phyloP scores from a whole-genome alignment of 1,284 basidiomycete genomes.

The Boletus sp. region DNA sequence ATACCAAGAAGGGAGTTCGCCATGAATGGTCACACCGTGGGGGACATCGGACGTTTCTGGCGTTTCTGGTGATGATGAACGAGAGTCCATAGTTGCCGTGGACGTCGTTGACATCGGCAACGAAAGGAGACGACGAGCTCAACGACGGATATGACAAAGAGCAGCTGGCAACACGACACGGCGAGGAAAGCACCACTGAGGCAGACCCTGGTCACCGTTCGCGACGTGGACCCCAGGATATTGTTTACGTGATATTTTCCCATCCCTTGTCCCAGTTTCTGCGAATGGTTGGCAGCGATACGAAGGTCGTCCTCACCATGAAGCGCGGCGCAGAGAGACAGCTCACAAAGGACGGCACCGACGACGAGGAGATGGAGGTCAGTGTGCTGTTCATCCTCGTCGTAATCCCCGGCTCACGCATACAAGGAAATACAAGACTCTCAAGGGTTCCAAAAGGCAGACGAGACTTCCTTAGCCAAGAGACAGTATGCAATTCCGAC shows the following conservation, averaged over 20 bases:
- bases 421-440: slow-evolving; percentile 41
- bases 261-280: slow-evolving; percentile 3
- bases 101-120: slow-evolving; percentile 51
- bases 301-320: slow-evolving; percentile 39
- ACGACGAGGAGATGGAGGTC: slow-evolving; percentile 38
- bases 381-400: slow-evolving; percentile 8
- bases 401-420: slow-evolving; percentile 5
- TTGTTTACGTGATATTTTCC: slow-evolving; percentile 25
- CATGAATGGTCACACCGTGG: slow-evolving; percentile 46
- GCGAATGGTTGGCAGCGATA: slow-evolving; percentile 2
- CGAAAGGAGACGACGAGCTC: slow-evolving; percentile 8
- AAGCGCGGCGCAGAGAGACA: slow-evolving; percentile 77
- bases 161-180: slow-evolving; percentile 2
- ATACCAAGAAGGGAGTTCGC: slow-evolving; percentile 59
- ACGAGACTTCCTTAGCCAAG: slow-evolving; percentile 46
- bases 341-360: slow-evolving; percentile 57
- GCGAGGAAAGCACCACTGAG: neutral
- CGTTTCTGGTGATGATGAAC: slow-evolving; percentile 65
- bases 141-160: slow-evolving; percentile 1
- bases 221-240: slow-evolving; percentile 16
- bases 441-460: slow-evolving; percentile 52
- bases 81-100: slow-evolving; percentile 53
- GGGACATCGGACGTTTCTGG: slow-evolving; percentile 58
- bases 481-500: slow-evolving; percentile 43
- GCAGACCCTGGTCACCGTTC: slow-evolving; percentile 12